Evolutionary conservation across 2,329 filamentous ascomycete species (phyloP).

Genomic region (Parascedosporium putredinis): DNA sequence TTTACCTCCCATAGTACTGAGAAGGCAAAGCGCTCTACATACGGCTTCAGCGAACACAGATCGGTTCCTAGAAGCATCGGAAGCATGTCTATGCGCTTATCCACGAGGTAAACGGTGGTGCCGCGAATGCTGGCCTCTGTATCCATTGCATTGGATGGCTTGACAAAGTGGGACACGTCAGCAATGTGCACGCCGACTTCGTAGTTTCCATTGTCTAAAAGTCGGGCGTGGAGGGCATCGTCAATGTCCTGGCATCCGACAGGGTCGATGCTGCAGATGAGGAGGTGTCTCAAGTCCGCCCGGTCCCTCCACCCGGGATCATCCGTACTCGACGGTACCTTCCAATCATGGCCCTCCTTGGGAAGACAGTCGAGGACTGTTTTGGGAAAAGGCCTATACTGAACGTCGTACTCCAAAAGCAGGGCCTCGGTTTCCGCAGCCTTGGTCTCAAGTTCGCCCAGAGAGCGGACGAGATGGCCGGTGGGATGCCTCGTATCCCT

Average conservation of each 20-base stretch:
- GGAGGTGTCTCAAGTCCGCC: constrained; percentile 70
- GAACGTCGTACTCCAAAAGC: constrained; percentile 89
- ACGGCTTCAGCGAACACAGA: constrained; percentile 90
- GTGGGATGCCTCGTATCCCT: constrained; percentile 84
- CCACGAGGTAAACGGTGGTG: constrained; percentile 93
- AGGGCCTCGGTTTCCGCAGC: constrained; percentile 95
- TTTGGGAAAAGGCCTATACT: constrained; percentile 94
- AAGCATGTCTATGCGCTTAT: constrained; percentile 99
- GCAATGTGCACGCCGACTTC: constrained; percentile 98
- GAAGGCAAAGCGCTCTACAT: constrained; percentile 89
- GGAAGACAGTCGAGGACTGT: constrained; percentile 90
- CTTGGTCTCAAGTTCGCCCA: constrained; percentile 92
- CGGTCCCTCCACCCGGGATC: constrained; percentile 82
- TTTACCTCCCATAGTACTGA: constrained; percentile 85
- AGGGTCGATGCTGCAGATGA: constrained; percentile 96
- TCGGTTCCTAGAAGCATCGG: constrained; percentile 93
- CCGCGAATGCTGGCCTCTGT: constrained; percentile 86
- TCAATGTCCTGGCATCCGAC: constrained; percentile 96
- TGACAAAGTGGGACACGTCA: constrained; percentile 98
- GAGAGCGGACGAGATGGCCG: constrained; percentile 84
- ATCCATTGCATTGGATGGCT: constrained; percentile 95
- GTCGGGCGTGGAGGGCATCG: constrained; percentile 81
- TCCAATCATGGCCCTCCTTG: constrained; percentile 86
- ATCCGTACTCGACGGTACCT: constrained; percentile 66
- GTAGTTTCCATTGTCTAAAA: constrained; percentile 82